A percentile compares a stretch with the other conserved stretches of the same genome.
phyloP scores from a whole-genome alignment of 345 rosid genomes.

The Linum usitatissimum region DNA sequence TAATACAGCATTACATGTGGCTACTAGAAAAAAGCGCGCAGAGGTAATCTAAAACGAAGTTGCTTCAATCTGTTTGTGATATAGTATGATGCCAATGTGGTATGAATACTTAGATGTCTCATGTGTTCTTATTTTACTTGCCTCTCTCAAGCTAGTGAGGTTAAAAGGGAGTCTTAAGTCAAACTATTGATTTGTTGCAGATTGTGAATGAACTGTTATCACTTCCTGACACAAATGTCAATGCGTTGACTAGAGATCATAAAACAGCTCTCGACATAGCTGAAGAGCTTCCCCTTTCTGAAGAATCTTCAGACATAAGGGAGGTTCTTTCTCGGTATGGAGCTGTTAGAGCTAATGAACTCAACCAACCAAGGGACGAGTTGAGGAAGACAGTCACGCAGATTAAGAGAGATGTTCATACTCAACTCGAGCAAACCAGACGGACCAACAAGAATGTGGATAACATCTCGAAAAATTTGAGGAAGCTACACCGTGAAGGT shows the following conservation, averaged over 20 bases:
- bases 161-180: not conserved
- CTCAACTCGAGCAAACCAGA: slow-evolving; percentile 87
- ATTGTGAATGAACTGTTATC: slow-evolving; percentile 61
- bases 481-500: slow-evolving; percentile 21
- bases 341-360: slow-evolving; percentile 83
- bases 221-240: slow-evolving; percentile 79
- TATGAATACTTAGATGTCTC: not conserved
- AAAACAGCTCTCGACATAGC: slow-evolving; percentile 95
- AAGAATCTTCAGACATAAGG: slow-evolving; percentile 65
- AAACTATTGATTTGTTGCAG: slow-evolving; percentile 37
- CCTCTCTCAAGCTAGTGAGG: not conserved
- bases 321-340: slow-evolving; percentile 59
- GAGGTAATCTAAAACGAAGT: slow-evolving; percentile 37
- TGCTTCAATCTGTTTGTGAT: slow-evolving; percentile 5
- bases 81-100: not conserved
- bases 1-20: slow-evolving; percentile 86
- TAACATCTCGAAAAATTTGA: slow-evolving; percentile 16
- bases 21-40: slow-evolving; percentile 78
- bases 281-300: slow-evolving; percentile 75
- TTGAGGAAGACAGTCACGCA: slow-evolving; percentile 79
- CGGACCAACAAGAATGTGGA: slow-evolving; percentile 56
- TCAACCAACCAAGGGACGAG: slow-evolving; percentile 94
- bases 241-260: slow-evolving; percentile 76
- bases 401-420: slow-evolving; percentile 91
- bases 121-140: not conserved